Evolutionary conservation across 495 filamentous ascomycete species (phyloP), one percentile per base, ranked within the genome.

Genomic region (Pseudomonodictys pantanalensis): DNA sequence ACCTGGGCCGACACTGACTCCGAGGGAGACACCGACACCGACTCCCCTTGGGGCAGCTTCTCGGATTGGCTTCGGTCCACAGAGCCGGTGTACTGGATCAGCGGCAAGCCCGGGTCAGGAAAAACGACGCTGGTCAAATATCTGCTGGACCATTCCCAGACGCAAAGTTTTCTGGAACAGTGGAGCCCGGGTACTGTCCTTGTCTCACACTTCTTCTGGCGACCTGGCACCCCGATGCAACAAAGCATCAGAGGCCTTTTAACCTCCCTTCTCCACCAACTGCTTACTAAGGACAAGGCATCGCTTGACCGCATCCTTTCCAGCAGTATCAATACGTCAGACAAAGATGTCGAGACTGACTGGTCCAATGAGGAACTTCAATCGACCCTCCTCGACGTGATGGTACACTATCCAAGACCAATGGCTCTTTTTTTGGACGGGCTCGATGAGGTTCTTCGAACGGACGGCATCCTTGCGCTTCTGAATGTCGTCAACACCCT

Each of bases 71-170:
- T 53, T 20, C 20, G 22, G 15, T 41, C 32, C 2, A 20, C 39
- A 25, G 50, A 23, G 8, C 24, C 30, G 33, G 3, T 28, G 15
- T 53, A 41, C 18, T 53, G 30, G 50, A 53, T 24, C 17, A 9
- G 32, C 33, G 50, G 50, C 6, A 53, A 53, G 22, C 18, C 50
- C 22, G 32, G 50, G 7, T 39, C 29, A 2, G 32, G 50, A 39
- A 41, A 53, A 29, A 53, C 30, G 11, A 53, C 25, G 3, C 33
- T 53, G 4, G 42, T 53, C 7, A 5, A 17, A 26, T 42, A 23
- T 11, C 30, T 53, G 6, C 15, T 35, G 4, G 33, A 33, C 4
- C 25, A 53, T 17, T 10, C 30, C 2, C 32, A 28, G 5, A 53
- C 50, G 11, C 3, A 42, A 39, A 15, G 10, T 6, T 23, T 41